Evolutionary conservation across 371 early-diverging fungal genomes (phyloP), one percentile per base, ranked within the genome.

Genomic region (Smittium culicis): DNA sequence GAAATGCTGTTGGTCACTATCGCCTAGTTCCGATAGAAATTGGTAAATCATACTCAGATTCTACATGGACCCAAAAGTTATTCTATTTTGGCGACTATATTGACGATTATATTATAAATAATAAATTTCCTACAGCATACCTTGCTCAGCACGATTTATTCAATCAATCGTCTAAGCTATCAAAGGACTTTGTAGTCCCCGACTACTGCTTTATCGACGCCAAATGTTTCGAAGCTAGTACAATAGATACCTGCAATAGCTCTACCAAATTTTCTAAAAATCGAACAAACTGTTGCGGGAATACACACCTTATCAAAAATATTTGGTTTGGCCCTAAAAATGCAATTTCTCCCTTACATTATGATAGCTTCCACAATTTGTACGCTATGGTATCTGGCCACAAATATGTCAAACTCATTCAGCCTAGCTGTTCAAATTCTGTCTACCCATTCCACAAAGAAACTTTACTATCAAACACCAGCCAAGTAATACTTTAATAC

Each of bases 141-240:
- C 78, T 94, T 34, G 96, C 96, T 2, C 96, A 96, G 66, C 92
- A 94, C 70, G 83, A 92, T 70, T 72, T 96, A 8, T 87, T 93
- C 65, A 75, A 78, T 27, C 94, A 94, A 69, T 83, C 91, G n/a
- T 89, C 88, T 2, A 72, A 74, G 5, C 78, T 96, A 0, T 74
- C 78, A 11, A 72, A 79, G 32, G 94, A 94, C 69, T 85, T 92
- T 57, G 34, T 69, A 32, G 72, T 90, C 1, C 94, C 94, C 0
- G 92, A 91, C 54, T 92, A 91, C 72, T 89, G 90, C 56, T 81
- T 81, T 71, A 76, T 81, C 1, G 79, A 76, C 11, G 71, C 71
- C 0, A 70, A 73, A 0, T 61, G 73, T 16, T 45, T 45, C 20
- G 45, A 45, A 45, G 20, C 14, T 14, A 14, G 45, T 20, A n/a